Percentiles rank a stretch among this genome's conserved stretches.
phyloP scores from a whole-genome alignment of 805 yeast species.

The Saccharomycopsis synnaedendra region DNA sequence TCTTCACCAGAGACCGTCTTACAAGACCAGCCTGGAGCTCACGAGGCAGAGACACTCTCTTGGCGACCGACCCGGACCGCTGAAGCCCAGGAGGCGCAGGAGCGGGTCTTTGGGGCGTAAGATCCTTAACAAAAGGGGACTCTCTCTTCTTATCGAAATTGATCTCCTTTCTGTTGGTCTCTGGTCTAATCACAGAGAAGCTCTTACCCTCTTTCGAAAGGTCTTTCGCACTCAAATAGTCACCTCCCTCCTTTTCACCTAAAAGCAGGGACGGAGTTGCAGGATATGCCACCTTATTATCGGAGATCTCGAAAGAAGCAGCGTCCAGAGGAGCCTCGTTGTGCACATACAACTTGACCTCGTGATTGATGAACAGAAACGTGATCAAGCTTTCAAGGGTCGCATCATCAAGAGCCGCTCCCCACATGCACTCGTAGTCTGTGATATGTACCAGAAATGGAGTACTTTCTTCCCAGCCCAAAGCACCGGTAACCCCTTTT shows the following conservation, averaged over 20 bases:
- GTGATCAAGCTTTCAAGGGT: conserved; percentile 28
- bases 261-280: conserved; percentile 61
- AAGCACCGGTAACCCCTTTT: conserved; percentile 25
- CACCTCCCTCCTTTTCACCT: conserved; percentile 27
- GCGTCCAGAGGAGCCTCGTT: conserved; percentile 34
- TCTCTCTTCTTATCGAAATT: conserved; percentile 72
- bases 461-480: conserved; percentile 24
- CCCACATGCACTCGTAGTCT: conserved; percentile 52
- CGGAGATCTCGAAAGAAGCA: conserved; percentile 40
- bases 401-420: conserved; percentile 43
- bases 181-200: conserved; percentile 57
- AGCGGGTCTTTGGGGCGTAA: conserved; percentile 16
- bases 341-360: conserved; percentile 26
- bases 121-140: conserved; percentile 58
- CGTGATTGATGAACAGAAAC: conserved; percentile 23
- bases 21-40: neutral
- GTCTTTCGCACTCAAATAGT: conserved; percentile 45
- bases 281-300: conserved; percentile 35
- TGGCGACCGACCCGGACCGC: conserved; percentile 4
- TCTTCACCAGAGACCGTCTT: neutral
- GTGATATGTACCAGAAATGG: conserved; percentile 44
- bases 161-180: conserved; percentile 51
- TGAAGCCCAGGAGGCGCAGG: conserved; percentile 15
- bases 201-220: conserved; percentile 20
- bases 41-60: conserved; percentile 3